A percentile compares a stretch with the other conserved stretches of the same genome.
These are phyloP conservation scores for Pythium sp. DNA, from an alignment of 352 stramenopile genomes.

Conservation along the genomic window DNA sequence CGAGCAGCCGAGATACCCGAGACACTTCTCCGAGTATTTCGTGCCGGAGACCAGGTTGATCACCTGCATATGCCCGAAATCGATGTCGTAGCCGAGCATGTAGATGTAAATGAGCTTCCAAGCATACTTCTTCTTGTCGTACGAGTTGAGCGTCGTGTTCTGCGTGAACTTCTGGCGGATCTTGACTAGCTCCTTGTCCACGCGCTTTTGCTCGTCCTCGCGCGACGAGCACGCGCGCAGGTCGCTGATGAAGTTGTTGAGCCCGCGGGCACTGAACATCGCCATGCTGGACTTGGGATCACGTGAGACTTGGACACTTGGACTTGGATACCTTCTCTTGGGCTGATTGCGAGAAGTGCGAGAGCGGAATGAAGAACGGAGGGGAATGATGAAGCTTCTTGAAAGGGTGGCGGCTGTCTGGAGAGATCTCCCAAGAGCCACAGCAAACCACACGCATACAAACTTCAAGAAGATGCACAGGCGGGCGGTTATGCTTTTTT, in stretches of 20 bases:
- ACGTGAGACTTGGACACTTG: constrained; percentile 2
- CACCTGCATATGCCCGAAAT: constrained; percentile 98
- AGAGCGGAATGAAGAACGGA: neutral
- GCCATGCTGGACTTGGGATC: constrained; percentile 35
- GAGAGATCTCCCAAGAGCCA: neutral
- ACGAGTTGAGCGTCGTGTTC: constrained; percentile 83
- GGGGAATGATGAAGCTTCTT: neutral
- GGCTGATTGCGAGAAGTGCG: constrained; percentile 2
- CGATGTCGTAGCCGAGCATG: constrained; percentile 98
- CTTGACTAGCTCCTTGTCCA: constrained; percentile 98
- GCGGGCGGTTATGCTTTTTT: constrained; percentile 5
- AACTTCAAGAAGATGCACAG: neutral
- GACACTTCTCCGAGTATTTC: constrained; percentile 94
- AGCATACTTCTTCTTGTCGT: constrained; percentile 99
- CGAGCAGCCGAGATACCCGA: constrained; percentile 96
- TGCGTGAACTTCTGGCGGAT: constrained; percentile 97
- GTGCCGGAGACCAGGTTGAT: constrained; percentile 93
- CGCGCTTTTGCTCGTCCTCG: constrained; percentile 93
- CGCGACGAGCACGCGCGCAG: constrained; percentile 70
- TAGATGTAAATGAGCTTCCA: constrained; percentile 99
- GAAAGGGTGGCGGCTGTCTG: neutral
- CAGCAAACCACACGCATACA: constrained; percentile 3
- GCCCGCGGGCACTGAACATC: constrained; percentile 73
- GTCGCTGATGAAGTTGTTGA: constrained; percentile 87
- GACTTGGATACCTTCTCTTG: neutral